Evolutionary conservation across 495 filamentous ascomycete genomes (phyloP).

Genomic region (Xylaria castorea): DNA sequence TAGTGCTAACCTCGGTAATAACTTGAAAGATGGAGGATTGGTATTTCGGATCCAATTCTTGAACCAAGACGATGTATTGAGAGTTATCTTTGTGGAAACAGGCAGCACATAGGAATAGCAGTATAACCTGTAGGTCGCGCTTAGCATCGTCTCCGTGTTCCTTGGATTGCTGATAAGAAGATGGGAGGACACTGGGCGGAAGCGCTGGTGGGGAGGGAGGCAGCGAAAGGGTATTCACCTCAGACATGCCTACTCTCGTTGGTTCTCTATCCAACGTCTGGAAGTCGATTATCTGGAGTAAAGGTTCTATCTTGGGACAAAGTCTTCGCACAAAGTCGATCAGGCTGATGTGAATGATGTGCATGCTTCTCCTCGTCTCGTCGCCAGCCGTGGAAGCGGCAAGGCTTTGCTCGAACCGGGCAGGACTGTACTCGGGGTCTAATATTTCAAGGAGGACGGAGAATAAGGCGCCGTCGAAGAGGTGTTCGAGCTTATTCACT

Average conservation of each 20-base stretch:
- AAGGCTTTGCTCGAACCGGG: constrained; percentile 66
- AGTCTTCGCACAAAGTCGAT: constrained; percentile 34
- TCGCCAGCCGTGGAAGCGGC: constrained; percentile 29
- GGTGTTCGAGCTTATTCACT: constrained; percentile 55
- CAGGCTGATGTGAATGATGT: constrained; percentile 40
- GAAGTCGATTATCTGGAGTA: constrained; percentile 38
- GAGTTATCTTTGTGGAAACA: constrained; percentile 35
- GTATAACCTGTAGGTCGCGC: constrained; percentile 31
- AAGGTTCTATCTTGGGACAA: constrained; percentile 35
- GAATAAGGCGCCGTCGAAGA: constrained; percentile 78
- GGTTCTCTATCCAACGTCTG: constrained; percentile 37
- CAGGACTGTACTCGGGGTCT: constrained; percentile 63
- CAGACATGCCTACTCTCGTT: constrained; percentile 35
- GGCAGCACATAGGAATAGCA: constrained; percentile 36
- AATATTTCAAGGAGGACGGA: constrained; percentile 66
- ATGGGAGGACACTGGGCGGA: neutral
- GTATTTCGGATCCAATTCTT: constrained; percentile 27
- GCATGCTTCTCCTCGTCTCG: constrained; percentile 38
- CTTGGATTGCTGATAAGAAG: neutral
- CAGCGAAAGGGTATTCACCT: constrained; percentile 30
- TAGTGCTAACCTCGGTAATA: constrained; percentile 31
- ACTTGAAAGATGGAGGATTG: constrained; percentile 34
- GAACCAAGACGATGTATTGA: constrained; percentile 31
- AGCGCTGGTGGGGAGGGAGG: neutral
- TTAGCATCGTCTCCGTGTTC: constrained; percentile 17